Evolutionary conservation across 2,329 filamentous ascomycete genomes (phyloP).

Genomic region (Dactylellina drechsleri): DNA sequence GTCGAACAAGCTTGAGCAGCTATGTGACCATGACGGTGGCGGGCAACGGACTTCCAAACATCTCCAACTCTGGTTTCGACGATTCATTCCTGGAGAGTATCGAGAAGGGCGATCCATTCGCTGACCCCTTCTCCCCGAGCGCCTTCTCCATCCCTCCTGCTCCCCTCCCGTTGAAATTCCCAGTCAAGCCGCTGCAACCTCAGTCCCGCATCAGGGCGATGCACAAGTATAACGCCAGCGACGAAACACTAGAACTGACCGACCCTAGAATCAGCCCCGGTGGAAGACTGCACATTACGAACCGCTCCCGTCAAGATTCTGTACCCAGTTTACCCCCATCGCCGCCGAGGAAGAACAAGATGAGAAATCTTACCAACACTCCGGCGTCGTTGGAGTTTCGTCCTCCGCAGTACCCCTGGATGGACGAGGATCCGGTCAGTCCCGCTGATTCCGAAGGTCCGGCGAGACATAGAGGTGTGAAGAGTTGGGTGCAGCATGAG

Average conservation of each 20-base stretch:
- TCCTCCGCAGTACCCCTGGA: slow-evolving; percentile 8
- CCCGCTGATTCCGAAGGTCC: slow-evolving; percentile 67
- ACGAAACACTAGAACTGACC: slow-evolving; percentile 42
- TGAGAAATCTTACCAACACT: slow-evolving; percentile 1
- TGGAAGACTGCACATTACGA: slow-evolving; percentile 45
- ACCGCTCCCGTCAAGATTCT: slow-evolving; percentile 44
- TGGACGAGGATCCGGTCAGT: slow-evolving; percentile 13
- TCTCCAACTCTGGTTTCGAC: slow-evolving; percentile 35
- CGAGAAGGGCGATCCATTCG: slow-evolving; percentile 37
- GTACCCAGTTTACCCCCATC: slow-evolving; percentile 39
- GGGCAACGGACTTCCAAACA: slow-evolving; percentile 29
- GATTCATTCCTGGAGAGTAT: slow-evolving; percentile 40
- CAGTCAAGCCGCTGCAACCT: slow-evolving; percentile 7
- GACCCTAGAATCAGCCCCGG: slow-evolving; percentile 41
- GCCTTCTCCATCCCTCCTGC: slow-evolving; percentile 27
- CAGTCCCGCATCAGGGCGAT: slow-evolving; percentile 18
- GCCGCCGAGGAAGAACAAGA: slow-evolving; percentile 27
- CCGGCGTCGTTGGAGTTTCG: slow-evolving; percentile 21
- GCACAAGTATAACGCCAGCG: slow-evolving; percentile 45
- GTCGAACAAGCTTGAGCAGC: slow-evolving; percentile 27
- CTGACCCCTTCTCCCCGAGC: slow-evolving; percentile 43
- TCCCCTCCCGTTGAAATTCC: slow-evolving; percentile 40
- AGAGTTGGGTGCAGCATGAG: slow-evolving; percentile 74
- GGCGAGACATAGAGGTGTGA: slow-evolving; percentile 69
- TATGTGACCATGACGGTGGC: slow-evolving; percentile 48